Base-by-base conservation (phyloP, 257 asterid species). In the Solanum peruvianum region DNA sequence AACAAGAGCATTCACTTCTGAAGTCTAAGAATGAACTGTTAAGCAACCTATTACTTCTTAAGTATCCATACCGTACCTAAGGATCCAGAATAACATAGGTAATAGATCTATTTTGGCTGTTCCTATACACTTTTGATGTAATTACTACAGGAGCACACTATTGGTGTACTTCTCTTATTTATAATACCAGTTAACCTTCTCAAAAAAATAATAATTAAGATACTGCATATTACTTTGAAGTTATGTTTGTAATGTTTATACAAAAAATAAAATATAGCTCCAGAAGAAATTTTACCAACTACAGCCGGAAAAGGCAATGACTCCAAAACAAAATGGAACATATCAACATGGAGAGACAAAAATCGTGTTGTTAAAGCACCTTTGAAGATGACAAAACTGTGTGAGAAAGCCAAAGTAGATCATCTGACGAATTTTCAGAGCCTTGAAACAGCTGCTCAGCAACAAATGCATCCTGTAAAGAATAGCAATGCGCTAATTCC, bases 321-420 rank as follows among this genome's bases (percentile, higher is more conserved):
- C 44, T 16, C 60, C 13, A 9, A 29, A 80, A 80, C 56, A 39
- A 80, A 78, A 29, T 47, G 85, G 85, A 29, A 47, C 29, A 29
- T 16, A 47, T 80, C 85, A 80, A 80, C 85, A 29, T 16, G 20
- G 85, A 47, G 69, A 27, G 45, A 47, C 85, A 80, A 49, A 35
- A 47, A 80, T 31, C 25, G 39, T 31, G 56, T 20, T 67, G 18
- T 83, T 37, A 82, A 42, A 87, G 88, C 87, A 97, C 99, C 99
- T 97, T 95, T 49, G 93, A 86, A 52, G 94, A 93, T 86, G 98
- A 93, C 88, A 92, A 90, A 84, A 93, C 92, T 16, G 99, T 86
- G 86, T 93, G 93, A 87, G 93, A 93, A 88, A 97, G 99, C 96
- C 98, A 97, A 86, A 97, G 96, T 82, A 97, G 95, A 91, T 97